Conservation (phyloP, 2,329 filamentous ascomycete genomes). For the Daldinia eschscholtzii region DNA sequence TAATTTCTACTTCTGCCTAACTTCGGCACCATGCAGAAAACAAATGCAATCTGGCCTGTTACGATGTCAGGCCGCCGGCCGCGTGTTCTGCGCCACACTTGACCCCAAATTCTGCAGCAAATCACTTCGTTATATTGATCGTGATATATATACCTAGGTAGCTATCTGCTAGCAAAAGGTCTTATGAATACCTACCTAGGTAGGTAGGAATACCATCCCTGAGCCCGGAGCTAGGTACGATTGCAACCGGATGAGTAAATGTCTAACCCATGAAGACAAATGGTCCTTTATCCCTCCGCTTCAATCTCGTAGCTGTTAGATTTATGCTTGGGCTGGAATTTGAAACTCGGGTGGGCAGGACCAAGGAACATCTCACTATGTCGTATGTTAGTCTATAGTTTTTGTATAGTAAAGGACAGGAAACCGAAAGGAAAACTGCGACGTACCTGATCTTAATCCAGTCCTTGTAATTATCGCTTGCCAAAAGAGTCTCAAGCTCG, state of each 20-base stretch:
- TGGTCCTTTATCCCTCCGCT: conserved; percentile 70
- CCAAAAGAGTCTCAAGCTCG: conserved; percentile 93
- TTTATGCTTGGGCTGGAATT: conserved; percentile 98
- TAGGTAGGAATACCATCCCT: background rate
- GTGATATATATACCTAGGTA: conserved; percentile 1
- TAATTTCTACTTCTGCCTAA: conserved; percentile 13
- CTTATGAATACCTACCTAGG: background rate
- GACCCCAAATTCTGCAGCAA: conserved; percentile 16
- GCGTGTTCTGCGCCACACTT: conserved; percentile 23
- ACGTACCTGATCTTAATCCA: conserved; percentile 98
- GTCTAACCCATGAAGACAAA: background rate
- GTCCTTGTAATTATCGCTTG: conserved; percentile 91
- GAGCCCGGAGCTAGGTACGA: background rate
- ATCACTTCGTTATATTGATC: conserved; percentile 2
- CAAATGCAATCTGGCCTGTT: conserved; percentile 34
- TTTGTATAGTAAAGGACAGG: background rate
- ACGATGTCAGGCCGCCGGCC: conserved; percentile 11
- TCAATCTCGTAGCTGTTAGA: conserved; percentile 90
- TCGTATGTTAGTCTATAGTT: conserved; percentile 19
- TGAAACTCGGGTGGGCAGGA: conserved; percentile 88
- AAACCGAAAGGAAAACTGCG: conserved; percentile 9
- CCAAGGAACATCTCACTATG: conserved; percentile 96
- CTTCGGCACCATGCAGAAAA: conserved; percentile 10
- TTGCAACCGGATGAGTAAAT: background rate
- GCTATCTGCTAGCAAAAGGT: conserved; percentile 5